A percentile compares a stretch with the other conserved stretches of the same genome.
phyloP scores from a whole-genome alignment of 495 filamentous ascomycete genomes.

The Staphylotrichum tortipilum region DNA sequence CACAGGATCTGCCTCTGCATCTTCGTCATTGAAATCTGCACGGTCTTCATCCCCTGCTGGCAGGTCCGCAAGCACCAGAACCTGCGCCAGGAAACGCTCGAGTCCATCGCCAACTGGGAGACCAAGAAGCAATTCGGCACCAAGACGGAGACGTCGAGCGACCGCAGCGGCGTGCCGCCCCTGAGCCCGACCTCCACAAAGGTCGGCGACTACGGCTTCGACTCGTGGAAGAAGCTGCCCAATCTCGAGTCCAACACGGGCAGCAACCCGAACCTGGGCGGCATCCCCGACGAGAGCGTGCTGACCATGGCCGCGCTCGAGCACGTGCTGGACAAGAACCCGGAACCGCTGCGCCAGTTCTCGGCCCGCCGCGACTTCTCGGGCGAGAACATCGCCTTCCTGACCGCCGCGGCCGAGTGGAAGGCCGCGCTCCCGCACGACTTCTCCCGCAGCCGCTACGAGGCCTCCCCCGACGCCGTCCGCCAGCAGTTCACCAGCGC shows the following conservation, averaged over 20 bases:
- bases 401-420: slow-evolving; percentile 50
- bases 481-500: slow-evolving; percentile 42
- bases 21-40: slow-evolving; percentile 43
- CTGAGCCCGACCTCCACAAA: slow-evolving; percentile 19
- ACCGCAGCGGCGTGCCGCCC: slow-evolving; percentile 5
- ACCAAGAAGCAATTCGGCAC: slow-evolving; percentile 21
- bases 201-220: slow-evolving; percentile 11
- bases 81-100: slow-evolving; percentile 24
- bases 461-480: slow-evolving; percentile 18
- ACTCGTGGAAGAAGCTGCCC: slow-evolving; percentile 23
- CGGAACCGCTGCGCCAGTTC: slow-evolving; percentile 48
- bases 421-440: slow-evolving; percentile 25
- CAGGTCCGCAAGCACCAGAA: slow-evolving; percentile 20
- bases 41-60: slow-evolving; percentile 38
- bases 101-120: slow-evolving; percentile 25
- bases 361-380: slow-evolving; percentile 56
- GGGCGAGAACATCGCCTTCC: slow-evolving; percentile 61
- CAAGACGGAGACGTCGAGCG: slow-evolving; percentile 5
- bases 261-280: slow-evolving; percentile 23
- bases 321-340: slow-evolving; percentile 46
- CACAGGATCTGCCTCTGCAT: slow-evolving; percentile 27
- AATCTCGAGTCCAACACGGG: slow-evolving; percentile 15
- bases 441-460: slow-evolving; percentile 14
- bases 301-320: slow-evolving; percentile 54
- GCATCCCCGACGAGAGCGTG: slow-evolving; percentile 32